Percentiles rank a stretch among this genome's conserved stretches.
These are phyloP conservation scores for Russula sp. DNA, from an alignment of 768 basidiomycete genomes.

Conservation along the genomic window DNA sequence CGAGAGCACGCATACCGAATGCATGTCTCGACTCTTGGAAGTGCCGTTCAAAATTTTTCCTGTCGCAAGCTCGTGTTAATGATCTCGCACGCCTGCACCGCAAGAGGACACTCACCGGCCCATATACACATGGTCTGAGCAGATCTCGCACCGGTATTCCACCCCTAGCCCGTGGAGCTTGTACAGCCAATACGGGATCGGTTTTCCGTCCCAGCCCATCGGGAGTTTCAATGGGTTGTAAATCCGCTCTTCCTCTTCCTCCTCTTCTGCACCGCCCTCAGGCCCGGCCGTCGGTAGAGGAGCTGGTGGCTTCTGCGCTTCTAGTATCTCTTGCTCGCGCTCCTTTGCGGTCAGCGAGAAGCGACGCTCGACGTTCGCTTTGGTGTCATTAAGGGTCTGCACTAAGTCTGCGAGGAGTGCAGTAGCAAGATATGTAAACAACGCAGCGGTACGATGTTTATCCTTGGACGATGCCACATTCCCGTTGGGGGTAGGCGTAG, in stretches of 20 bases:
- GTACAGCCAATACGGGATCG: slow-evolving; percentile 98
- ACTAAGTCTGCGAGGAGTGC: slow-evolving; percentile 60
- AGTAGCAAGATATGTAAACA: slow-evolving; percentile 63
- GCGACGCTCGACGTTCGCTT: slow-evolving; percentile 92
- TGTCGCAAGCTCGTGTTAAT: slow-evolving; percentile 28
- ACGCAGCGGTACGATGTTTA: slow-evolving; percentile 60
- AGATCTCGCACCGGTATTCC: slow-evolving; percentile 96
- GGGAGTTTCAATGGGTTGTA: slow-evolving; percentile 98
- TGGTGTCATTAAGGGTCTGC: slow-evolving; percentile 76
- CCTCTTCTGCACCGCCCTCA: slow-evolving; percentile 60
- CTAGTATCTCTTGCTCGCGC: slow-evolving; percentile 87
- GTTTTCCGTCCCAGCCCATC: slow-evolving; percentile 97
- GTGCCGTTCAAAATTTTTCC: slow-evolving; percentile 95
- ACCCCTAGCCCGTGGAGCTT: slow-evolving; percentile 98
- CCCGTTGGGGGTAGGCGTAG: slow-evolving; percentile 30
- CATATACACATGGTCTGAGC: slow-evolving; percentile 95
- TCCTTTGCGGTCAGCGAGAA: slow-evolving; percentile 97
- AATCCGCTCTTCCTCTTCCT: slow-evolving; percentile 93
- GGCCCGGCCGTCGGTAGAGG: slow-evolving; percentile 41
- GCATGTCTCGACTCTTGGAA: slow-evolving; percentile 98
- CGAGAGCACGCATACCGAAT: slow-evolving; percentile 96
- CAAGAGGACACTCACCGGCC: slow-evolving; percentile 55
- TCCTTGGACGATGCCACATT: slow-evolving; percentile 32
- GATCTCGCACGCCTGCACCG: background rate
- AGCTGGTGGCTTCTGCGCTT: slow-evolving; percentile 51